These are phyloP conservation scores for Tremella mesenterica DNA, from an alignment of 768 basidiomycete species.

Conservation along the genomic window DNA sequence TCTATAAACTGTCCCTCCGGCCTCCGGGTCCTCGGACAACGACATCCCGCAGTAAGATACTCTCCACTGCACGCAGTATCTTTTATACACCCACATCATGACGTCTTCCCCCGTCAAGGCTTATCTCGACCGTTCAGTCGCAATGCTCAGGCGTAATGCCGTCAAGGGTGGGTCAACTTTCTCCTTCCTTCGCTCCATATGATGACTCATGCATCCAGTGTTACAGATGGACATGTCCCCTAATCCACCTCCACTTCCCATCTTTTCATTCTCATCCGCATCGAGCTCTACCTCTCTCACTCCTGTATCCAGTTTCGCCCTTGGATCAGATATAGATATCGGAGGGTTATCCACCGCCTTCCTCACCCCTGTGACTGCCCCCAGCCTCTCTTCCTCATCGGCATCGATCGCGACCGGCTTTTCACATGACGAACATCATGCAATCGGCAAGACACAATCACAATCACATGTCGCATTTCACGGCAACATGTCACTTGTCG, in stretches of 20 bases:
- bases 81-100: slow-evolving; percentile 13
- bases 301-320: slow-evolving; percentile 57
- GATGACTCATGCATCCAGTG: slow-evolving; percentile 11
- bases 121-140: slow-evolving; percentile 35
- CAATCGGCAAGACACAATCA: too few relatives aligned
- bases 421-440: too few relatives aligned
- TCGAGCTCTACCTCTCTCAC: too few relatives aligned
- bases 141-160: slow-evolving; percentile 28
- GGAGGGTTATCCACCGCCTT: slow-evolving; percentile 52
- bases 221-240: slow-evolving; percentile 28
- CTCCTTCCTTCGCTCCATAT: not conserved
- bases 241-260: slow-evolving; percentile 18
- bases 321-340: slow-evolving; percentile 80
- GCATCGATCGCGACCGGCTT: not conserved
- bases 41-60: too few relatives aligned
- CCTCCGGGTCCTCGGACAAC: too few relatives aligned
- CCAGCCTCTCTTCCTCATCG: slow-evolving; percentile 2
- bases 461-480: slow-evolving; percentile 56
- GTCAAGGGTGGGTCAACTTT: slow-evolving; percentile 23
- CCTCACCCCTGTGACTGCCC: slow-evolving; percentile 19
- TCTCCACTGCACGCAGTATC: too few relatives aligned
- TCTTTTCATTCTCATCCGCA: slow-evolving; percentile 26
- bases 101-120: slow-evolving; percentile 23
- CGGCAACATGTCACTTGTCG: slow-evolving; percentile 62
- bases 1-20: too few relatives aligned